These are phyloP conservation scores for Globisporangium yorkense DNA, from an alignment of 352 stramenopile genomes.

Conservation along the genomic window DNA sequence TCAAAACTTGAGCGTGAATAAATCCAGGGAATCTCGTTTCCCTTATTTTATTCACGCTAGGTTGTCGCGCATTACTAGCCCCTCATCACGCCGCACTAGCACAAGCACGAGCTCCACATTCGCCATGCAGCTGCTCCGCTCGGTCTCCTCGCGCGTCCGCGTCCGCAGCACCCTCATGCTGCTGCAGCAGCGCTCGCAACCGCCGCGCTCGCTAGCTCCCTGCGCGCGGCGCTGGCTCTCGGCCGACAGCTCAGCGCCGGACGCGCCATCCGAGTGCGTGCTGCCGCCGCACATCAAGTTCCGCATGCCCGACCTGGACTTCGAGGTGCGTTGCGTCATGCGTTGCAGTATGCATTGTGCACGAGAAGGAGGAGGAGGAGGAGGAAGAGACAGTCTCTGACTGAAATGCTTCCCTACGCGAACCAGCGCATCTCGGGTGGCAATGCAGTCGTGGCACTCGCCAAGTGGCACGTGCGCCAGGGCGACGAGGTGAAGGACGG, in stretches of 20 bases:
- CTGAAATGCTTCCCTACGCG: neutral
- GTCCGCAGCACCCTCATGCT: neutral
- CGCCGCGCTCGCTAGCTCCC: neutral
- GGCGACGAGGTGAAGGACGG: slow-evolving; percentile 58
- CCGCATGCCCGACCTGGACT: slow-evolving; percentile 83
- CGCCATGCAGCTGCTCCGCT: slow-evolving; percentile 1
- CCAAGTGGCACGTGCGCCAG: slow-evolving; percentile 74
- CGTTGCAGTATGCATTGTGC: no score
- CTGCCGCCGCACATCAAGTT: slow-evolving; percentile 82
- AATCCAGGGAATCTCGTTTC: no score
- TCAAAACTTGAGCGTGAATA: no score
- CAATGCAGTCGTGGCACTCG: slow-evolving; percentile 45
- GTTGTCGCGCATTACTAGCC: no score
- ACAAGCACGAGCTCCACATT: no score
- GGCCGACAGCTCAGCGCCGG: neutral
- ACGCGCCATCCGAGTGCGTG: neutral
- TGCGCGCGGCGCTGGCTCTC: slow-evolving; percentile 10
- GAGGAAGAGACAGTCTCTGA: neutral
- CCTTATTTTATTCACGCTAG: no score
- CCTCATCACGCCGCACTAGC: no score
- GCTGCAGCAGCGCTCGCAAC: neutral
- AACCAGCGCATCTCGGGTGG: slow-evolving; percentile 52
- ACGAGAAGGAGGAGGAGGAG: no score
- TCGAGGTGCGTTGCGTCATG: slow-evolving; percentile 37
- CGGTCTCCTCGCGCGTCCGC: neutral